phyloP scores from a whole-genome alignment of 108 stramenopile genomes.

The Nitzschia palea region DNA sequence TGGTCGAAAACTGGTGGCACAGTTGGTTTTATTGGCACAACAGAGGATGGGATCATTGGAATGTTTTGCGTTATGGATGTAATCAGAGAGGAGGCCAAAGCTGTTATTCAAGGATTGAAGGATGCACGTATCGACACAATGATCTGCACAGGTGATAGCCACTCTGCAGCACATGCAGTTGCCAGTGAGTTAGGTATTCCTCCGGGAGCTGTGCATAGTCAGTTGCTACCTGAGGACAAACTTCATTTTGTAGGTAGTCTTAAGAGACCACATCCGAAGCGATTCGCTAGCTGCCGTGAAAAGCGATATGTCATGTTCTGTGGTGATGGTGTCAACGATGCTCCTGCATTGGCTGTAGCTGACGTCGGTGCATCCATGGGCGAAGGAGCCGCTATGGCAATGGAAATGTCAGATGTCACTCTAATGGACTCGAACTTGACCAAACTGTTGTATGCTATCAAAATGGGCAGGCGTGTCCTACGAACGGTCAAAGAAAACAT shows the following conservation, averaged over 20 bases:
- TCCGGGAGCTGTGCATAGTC: conserved; percentile 46
- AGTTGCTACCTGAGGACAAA: conserved; percentile 85
- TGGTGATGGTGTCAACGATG: conserved; percentile 98
- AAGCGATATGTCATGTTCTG: conserved; percentile 44
- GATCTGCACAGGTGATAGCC: conserved; percentile 98
- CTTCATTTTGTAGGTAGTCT: conserved; percentile 61
- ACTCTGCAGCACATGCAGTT: conserved; percentile 89
- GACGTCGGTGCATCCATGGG: conserved; percentile 99
- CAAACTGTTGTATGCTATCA: conserved; percentile 70
- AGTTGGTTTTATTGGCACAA: conserved; percentile 81
- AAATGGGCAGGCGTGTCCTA: conserved; percentile 76
- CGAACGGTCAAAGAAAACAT: conserved; percentile 84
- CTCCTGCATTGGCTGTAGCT: conserved; percentile 87
- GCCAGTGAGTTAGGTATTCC: conserved; percentile 77
- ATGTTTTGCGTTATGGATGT: conserved; percentile 77
- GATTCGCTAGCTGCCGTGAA: conserved; percentile 20
- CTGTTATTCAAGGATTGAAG: conserved; percentile 51
- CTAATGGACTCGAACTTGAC: conserved; percentile 81
- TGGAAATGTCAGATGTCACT: conserved; percentile 91
- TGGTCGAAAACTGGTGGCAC: conserved; percentile 78
- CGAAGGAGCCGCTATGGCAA: conserved; percentile 93
- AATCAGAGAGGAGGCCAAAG: conserved; percentile 66
- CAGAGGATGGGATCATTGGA: conserved; percentile 71
- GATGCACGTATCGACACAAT: conserved; percentile 70
- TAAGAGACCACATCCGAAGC: conserved; percentile 33